Conservation (phyloP, 768 basidiomycete genomes). For the Leccinum longicurvipes region DNA sequence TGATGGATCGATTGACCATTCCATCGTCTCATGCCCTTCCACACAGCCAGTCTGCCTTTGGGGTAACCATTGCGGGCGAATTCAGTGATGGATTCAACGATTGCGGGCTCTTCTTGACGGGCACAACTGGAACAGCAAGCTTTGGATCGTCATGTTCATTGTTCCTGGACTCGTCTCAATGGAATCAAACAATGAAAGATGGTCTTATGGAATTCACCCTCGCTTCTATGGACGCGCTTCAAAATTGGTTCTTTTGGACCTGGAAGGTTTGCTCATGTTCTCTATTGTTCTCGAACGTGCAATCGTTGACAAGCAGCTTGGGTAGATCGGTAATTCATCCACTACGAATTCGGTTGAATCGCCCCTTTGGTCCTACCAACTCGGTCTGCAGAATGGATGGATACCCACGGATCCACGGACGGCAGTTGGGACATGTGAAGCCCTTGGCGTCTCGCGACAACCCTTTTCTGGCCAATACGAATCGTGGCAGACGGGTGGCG, state of each 20-base stretch:
- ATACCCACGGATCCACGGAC: constrained; percentile 70
- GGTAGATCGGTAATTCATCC: constrained; percentile 55
- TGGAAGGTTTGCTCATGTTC: constrained; percentile 51
- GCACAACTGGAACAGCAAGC: constrained; percentile 26
- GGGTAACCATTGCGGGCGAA: constrained; percentile 73
- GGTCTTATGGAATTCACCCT: constrained; percentile 50
- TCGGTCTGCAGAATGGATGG: constrained; percentile 72
- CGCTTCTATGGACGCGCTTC: constrained; percentile 63
- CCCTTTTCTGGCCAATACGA: constrained; percentile 53
- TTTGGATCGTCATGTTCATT: constrained; percentile 39
- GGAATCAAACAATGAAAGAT: constrained; percentile 48
- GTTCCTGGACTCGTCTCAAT: constrained; percentile 48
- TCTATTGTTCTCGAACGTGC: background rate
- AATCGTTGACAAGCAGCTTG: background rate
- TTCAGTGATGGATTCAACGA: constrained; percentile 67
- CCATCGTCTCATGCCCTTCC: background rate
- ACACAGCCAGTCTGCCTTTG: constrained; percentile 51
- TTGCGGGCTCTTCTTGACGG: constrained; percentile 54
- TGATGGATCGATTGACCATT: background rate
- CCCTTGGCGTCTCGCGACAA: constrained; percentile 42
- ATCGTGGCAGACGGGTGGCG: constrained; percentile 68
- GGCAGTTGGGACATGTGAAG: constrained; percentile 61
- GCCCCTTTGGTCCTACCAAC: constrained; percentile 70
- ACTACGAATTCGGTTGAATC: constrained; percentile 45
- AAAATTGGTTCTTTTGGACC: constrained; percentile 76